Evolutionary conservation across 2,329 filamentous ascomycete genomes (phyloP).

Genomic region (Pseudogymnoascus pannorum): DNA sequence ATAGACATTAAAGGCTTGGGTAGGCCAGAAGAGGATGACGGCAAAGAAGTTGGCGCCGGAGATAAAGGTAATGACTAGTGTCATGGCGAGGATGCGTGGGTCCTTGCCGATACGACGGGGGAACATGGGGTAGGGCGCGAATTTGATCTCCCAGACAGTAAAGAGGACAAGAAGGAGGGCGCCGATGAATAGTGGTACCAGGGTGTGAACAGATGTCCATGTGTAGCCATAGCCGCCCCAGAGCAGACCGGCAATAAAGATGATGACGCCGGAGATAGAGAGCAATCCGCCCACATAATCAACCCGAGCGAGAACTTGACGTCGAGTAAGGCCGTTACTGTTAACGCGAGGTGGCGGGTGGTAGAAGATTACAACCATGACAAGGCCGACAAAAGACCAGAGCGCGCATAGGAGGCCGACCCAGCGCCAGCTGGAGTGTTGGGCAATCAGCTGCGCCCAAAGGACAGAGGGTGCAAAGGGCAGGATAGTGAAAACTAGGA

Average conservation of each 20-base stretch:
- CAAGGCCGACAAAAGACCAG: conserved; percentile 45
- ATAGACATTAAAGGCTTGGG: conserved; percentile 58
- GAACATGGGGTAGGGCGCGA: conserved; percentile 38
- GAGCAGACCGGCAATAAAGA: conserved; percentile 38
- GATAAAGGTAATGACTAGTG: conserved; percentile 50
- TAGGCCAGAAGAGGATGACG: conserved; percentile 54
- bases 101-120: conserved; percentile 47
- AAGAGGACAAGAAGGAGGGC: conserved; percentile 39
- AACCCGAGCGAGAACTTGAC: conserved; percentile 34
- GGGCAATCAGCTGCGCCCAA: conserved; percentile 49
- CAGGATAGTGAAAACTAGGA: conserved; percentile 52
- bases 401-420: conserved; percentile 45
- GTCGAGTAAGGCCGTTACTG: conserved; percentile 31
- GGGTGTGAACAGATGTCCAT: conserved; percentile 48
- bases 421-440: conserved; percentile 44
- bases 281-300: conserved; percentile 46
- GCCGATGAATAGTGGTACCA: conserved; percentile 48
- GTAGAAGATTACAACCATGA: conserved; percentile 45
- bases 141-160: conserved; percentile 46
- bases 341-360: conserved; percentile 43
- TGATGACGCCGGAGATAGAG: conserved; percentile 40
- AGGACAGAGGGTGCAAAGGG: conserved; percentile 55
- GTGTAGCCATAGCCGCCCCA: conserved; percentile 54
- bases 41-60: conserved; percentile 53
- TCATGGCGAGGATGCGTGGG: conserved; percentile 43